These are phyloP conservation scores for Lodderomyces metapsilosis DNA, from an alignment of 1,139 yeast species.

Conservation along the genomic window DNA sequence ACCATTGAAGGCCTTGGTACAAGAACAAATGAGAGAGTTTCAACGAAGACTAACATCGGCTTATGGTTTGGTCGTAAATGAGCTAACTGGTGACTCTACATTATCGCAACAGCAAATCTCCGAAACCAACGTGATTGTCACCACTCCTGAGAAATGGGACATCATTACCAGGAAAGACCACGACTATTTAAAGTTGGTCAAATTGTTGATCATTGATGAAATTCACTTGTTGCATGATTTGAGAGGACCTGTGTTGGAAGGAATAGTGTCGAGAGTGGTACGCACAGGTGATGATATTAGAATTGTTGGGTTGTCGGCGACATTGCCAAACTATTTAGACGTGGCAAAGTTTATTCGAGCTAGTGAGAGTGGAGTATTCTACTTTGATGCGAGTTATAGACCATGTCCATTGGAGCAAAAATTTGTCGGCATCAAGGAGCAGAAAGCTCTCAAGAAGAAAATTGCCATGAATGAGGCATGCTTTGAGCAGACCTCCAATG, in stretches of 20 bases:
- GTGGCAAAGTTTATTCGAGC: conserved; percentile 83
- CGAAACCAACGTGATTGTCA: conserved; percentile 80
- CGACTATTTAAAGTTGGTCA: conserved; percentile 59
- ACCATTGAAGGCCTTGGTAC: conserved; percentile 91
- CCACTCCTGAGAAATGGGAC: conserved; percentile 98
- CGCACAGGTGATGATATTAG: conserved; percentile 57
- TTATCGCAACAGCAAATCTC: conserved; percentile 74
- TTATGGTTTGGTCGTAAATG: conserved; percentile 74
- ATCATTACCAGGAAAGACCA: conserved; percentile 78
- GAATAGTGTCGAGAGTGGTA: conserved; percentile 75
- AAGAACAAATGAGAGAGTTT: conserved; percentile 90
- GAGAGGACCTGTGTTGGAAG: conserved; percentile 93
- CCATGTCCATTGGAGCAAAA: conserved; percentile 94
- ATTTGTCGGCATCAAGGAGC: conserved; percentile 84
- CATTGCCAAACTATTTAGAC: conserved; percentile 86
- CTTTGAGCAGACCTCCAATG: conserved; percentile 74
- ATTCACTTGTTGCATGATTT: conserved; percentile 91
- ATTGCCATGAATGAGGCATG: conserved; percentile 92
- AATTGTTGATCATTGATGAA: conserved; percentile 85
- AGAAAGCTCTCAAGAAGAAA: conserved; percentile 72
- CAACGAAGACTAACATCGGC: conserved; percentile 60
- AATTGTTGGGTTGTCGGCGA: conserved; percentile 87
- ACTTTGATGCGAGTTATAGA: conserved; percentile 77
- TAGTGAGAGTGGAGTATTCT: conserved; percentile 61
- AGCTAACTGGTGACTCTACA: conserved; percentile 87